Evolutionary conservation across 768 basidiomycete species (phyloP), one percentile per base, ranked within the genome.

Genomic region (Collybia mongolica): DNA sequence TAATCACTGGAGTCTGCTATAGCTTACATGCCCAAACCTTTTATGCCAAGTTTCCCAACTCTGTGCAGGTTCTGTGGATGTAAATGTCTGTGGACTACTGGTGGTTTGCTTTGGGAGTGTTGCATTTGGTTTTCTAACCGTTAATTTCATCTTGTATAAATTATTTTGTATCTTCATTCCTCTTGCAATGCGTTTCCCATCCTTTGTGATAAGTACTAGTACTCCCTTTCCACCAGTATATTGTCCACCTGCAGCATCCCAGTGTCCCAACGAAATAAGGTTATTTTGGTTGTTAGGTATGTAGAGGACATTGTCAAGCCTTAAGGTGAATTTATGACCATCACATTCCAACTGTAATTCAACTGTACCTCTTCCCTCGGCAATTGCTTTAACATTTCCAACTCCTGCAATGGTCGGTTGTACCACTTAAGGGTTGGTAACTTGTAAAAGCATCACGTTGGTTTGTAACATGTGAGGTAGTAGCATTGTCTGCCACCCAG

Each of bases 401-500:
- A 49, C 48, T 5, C 41, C 23, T 20, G 14, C 36, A 12, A 51
- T 7, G 24, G 24, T 26, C 44, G 24, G 24, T 26, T 35, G 26
- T 37, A 15, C 40, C 41, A 6, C 6, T 3, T 20, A 55, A 18
- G 4, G 42, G 35, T 15, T 41, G 11, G 32, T 42, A 55, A 14
- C 3, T 46, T 12, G 18, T 40, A 24, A 51, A 54, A 12, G 47
- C 37, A 14, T 39, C 38, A 17, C 29, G 4, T 22, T 12, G 17
- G 40, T 54, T 50, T 6, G 43, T 29, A 24, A 54, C 23, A 24
- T 51, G 54, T 2, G 44, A 54, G 2, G 54, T 54, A 1, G 49
- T 54, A 17, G 49, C 50, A 22, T 14, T 42, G 26, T 54, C 49
- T 4, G 24, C 49, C 12, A 54, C 6, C 53, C 53, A 54, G n/a